Conservation (phyloP, 1,284 basidiomycete species). For the Polyporus tsugae region DNA sequence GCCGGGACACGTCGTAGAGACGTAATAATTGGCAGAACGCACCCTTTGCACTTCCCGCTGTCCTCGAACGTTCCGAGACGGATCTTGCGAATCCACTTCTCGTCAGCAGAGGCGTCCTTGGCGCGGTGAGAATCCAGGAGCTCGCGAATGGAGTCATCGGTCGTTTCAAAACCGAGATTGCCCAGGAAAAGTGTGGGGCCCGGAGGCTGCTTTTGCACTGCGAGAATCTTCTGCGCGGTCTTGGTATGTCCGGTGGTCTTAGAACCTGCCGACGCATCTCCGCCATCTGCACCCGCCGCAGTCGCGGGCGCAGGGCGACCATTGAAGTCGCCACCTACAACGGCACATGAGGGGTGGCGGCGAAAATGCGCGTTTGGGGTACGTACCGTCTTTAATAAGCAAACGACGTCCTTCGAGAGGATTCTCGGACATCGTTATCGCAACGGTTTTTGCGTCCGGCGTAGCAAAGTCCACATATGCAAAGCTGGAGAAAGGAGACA, state of each 20-base stretch:
- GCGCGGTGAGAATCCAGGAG: conserved; percentile 74
- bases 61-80: conserved; percentile 97
- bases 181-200: conserved; percentile 89
- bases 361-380: not conserved
- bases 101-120: conserved; percentile 41
- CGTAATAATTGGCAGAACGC: conserved; percentile 35
- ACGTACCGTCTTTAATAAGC: conserved; percentile 91
- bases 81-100: conserved; percentile 84
- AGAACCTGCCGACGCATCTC: conserved; percentile 39
- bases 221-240: conserved; percentile 84
- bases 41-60: conserved; percentile 96
- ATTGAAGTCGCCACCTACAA: conserved; percentile 73
- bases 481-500: conserved; percentile 63
- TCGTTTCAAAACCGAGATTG: conserved; percentile 88
- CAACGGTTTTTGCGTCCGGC: conserved; percentile 75
- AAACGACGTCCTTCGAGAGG: conserved; percentile 87
- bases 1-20: not conserved
- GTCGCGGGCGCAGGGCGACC: conserved; percentile 62
- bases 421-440: conserved; percentile 84
- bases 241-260: conserved; percentile 65
- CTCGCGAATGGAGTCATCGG: conserved; percentile 77
- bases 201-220: conserved; percentile 84
- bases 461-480: conserved; percentile 96
- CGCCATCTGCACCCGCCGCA: conserved; percentile 40
- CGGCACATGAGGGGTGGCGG: not conserved